Base-by-base conservation (phyloP, 805 yeast genomes). In the Huiozyma naganishii region DNA sequence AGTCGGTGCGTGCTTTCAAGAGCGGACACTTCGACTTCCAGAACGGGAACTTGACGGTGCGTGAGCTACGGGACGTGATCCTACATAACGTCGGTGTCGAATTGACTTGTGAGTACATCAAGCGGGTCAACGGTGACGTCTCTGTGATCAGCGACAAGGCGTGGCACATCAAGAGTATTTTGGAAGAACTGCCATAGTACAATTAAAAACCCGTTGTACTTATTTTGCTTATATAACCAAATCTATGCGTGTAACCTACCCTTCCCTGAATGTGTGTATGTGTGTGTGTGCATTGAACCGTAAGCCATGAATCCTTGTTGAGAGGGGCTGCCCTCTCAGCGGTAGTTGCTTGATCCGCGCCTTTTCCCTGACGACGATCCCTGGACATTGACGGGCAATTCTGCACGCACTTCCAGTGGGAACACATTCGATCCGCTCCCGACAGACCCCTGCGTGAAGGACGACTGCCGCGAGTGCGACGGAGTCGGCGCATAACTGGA, bases 51-150 rank as follows among this genome's bases (percentile, higher is more conserved):
- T 57, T 58, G 40, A 47, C 52, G 4, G 37, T 58, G 1, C 52
- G 49, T 13, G 41, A 49, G 7, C 47, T 67, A 27, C 59, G 61
- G 43, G 46, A 55, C n/a, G 40, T 66, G 13, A 52, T 66, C 5
- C 59, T 62, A 32, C 52, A 55, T 13, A 61, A 65, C 27, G 52
- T 66, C 6, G 61, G 61, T 36, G 60, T 67, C 29, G 70, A 67
- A 38, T 51, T 68, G 37, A 64, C 68, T 0, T 45, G 52, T 27
- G 67, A 66, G 32, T 61, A 53, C 44, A 54, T 61, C 29, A 52
- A 45, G 33, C 57, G 57, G 34, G 55, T 58, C 6, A 54, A 57
- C 40, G 62, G 61, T 41, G 62, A 61, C 39, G 43, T 59, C 27
- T 48, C 50, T 23, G 51, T 53, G n/a, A 55, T 59, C 12, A 44